These are phyloP conservation scores for Populus deltoides DNA, from an alignment of 345 rosid genomes.

Conservation along the genomic window DNA sequence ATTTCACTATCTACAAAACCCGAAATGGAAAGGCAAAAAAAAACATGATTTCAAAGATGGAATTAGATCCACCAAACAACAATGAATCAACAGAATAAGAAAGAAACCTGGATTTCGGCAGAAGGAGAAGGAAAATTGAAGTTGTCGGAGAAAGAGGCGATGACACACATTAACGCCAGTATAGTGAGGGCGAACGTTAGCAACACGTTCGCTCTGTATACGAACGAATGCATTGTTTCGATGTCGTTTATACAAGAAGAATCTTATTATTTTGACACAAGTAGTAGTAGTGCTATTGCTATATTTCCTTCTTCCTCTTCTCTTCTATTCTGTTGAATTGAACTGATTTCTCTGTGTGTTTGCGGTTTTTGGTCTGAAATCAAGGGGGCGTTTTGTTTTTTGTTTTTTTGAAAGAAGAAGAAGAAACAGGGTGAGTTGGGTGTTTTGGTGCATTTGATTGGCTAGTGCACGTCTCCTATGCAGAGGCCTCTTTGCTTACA, in stretches of 20 bases:
- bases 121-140: conserved; percentile 76
- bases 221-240: conserved; percentile 72
- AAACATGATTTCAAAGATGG: conserved; percentile 4
- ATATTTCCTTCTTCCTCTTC: not conserved
- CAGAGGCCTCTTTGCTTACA: no score
- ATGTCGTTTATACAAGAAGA: not conserved
- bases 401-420: not conserved
- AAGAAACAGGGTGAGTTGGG: not conserved
- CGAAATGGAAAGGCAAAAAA: not conserved
- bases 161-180: conserved; percentile 79
- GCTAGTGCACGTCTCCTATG: no score
- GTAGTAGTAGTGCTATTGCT: not conserved
- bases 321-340: not conserved
- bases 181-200: conserved; percentile 77
- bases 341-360: not conserved
- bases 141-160: conserved; percentile 81
- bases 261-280: no score
- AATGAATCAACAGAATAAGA: not conserved
- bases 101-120: conserved; percentile 73
- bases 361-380: not conserved
- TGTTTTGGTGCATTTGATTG: not conserved
- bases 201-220: conserved; percentile 86
- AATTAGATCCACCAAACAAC: conserved; percentile 7
- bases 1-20: conserved; percentile 62
- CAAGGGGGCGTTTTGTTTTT: not conserved